A percentile compares a stretch with the other conserved stretches of the same genome.
Evolutionary conservation across 257 asterid species (phyloP).

Genomic region (Dorcoceras hygrometricum): DNA sequence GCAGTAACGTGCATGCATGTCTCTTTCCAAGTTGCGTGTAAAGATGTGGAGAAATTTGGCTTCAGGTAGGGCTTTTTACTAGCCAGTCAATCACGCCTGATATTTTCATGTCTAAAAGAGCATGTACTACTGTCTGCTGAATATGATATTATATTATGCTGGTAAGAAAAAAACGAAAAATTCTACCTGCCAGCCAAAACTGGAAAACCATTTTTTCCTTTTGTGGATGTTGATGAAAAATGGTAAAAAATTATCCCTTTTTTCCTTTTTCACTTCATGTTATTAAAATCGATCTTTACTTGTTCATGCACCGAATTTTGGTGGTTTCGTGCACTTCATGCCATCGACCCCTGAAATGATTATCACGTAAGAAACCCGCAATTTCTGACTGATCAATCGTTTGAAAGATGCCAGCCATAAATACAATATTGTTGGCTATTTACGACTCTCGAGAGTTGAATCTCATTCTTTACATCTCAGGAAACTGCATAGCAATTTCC

Average conservation of each 20-base stretch:
- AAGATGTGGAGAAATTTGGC: constrained; percentile 19
- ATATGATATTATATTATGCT: too few relatives aligned
- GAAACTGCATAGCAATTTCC: constrained; percentile 37
- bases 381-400: constrained; percentile 15
- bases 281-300: constrained; percentile 19
- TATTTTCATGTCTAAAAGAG: too few relatives aligned
- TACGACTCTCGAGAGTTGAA: constrained; percentile 18
- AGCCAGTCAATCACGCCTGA: too few relatives aligned
- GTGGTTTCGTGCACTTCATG: background rate
- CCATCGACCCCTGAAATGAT: background rate
- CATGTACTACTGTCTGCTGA: too few relatives aligned
- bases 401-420: background rate
- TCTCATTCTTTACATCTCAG: too few relatives aligned
- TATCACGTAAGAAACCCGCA: constrained; percentile 8
- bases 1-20: too few relatives aligned
- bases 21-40: constrained; percentile 15
- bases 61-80: constrained; percentile 26
- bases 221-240: too few relatives aligned
- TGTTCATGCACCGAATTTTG: background rate
- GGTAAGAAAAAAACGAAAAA: too few relatives aligned
- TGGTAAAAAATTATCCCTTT: too few relatives aligned
- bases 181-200: too few relatives aligned
- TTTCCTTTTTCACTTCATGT: too few relatives aligned
- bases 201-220: too few relatives aligned
- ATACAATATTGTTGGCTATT: constrained; percentile 22